Evolutionary conservation across 164 flowering plant species (phyloP), one percentile per base, ranked within the genome.

Genomic region (Vitis amurensis): DNA sequence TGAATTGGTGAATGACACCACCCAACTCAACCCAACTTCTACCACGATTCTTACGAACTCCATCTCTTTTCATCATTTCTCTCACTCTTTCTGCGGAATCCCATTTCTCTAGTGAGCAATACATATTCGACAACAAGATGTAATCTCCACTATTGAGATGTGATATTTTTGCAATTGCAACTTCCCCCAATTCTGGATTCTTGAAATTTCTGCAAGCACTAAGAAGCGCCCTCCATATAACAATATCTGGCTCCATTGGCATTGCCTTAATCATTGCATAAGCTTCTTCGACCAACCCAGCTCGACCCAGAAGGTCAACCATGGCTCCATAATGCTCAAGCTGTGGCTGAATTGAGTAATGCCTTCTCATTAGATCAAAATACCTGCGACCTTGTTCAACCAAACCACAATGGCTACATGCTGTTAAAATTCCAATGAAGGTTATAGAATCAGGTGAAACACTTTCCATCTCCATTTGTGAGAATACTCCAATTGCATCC

Each of bases 251-350:
- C 37, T 87, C 77, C 81, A 90, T 73, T 8, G 88, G 85, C 97
- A 91, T 90, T 53, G 77, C 50, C 27, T 55, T 58, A 50, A 93
- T 86, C 44, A 89, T 58, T 5, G 50, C 69, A 68, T 77, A 76
- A 61, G 95, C 94, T 82, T 91, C 92, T 63, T 83, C 90, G 12
- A 93, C 19, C 3, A 52, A 78, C 37, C 95, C 97, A 50, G 93
- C 90, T 78, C 97, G 82, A 49, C 82, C 87, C 30, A 87, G 69
- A 1, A 92, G 90, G 77, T 92, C 95, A 51, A 90, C 85, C 88
- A 90, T 85, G 61, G 89, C 83, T 50, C 97, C 97, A 67, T 87
- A 92, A 71, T 92, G 95, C 84, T 89, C 89, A 15, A 92, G 74
- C 73, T 81, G 68, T 3, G 92, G 95, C 74, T 83, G 74, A 71